Base-by-base conservation (phyloP, 2,329 filamentous ascomycete species). In the Chaetomium strumarium region DNA sequence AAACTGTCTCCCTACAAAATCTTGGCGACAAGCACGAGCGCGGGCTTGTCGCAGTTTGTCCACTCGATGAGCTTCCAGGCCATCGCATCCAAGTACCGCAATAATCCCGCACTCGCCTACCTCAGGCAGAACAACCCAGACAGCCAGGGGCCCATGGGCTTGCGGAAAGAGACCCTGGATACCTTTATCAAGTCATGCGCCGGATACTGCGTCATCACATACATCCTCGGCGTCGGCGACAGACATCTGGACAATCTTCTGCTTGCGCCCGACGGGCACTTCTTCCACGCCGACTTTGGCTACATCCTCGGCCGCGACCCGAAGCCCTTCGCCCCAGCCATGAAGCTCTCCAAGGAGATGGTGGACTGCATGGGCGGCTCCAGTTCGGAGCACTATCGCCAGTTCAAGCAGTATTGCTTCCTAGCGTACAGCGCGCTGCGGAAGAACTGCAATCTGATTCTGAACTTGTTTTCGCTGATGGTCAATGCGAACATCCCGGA, bases 321-420 rank as follows among this genome's bases (percentile, higher is more conserved):
- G 0, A 99, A 99, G 66, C 93, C 93, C 0, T 97, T 99, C 66
- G 92, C 93, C 0, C 93, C 93, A 0, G 84, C 92, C 48, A 96
- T 99, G 85, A 99, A 99, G 69, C 81, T 99, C 9, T 92, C 87
- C 65, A 92, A 91, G 62, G 92, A 99, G 66, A 99, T 99, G 93
- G 89, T 97, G 3, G 93, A 99, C 64, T 93, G 91, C 57, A 96
- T 99, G 90, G 95, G 95, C 38, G 93, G 93, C 12, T 79, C 84
- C 8, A 78, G 80, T 33, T 90, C 87, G 3, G 81, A 88, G 19
- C 85, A 95, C 57, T 99, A 96, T 68, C 77, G 85, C 40, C 81
- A 86, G 49, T 99, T 99, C 72, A 93, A 93, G 66, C 88, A 95
- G 63, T 96, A 97, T 69, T 96, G 90, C 68, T 96, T 96, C 70